Evolutionary conservation across 2,329 filamentous ascomycete genomes (phyloP), one percentile per base, ranked within the genome.

Genomic region (Alternaria alternata): DNA sequence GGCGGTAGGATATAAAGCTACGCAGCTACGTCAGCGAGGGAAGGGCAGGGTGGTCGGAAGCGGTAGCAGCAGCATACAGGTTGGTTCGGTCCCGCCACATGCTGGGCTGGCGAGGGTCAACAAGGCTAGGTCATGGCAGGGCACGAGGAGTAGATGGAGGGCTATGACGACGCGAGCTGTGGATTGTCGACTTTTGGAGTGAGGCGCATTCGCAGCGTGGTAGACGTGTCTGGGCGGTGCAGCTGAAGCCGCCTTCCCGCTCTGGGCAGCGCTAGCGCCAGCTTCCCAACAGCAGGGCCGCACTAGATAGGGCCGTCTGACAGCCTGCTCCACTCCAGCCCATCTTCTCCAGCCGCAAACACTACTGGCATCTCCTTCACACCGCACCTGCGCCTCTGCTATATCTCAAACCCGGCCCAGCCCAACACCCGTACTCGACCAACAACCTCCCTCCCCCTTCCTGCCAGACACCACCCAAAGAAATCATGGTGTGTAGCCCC

Each of bases 41-140:
- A 54, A 54, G 30, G 63, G 34, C 63, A 59, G 59, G 58, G 61
- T 49, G 48, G 60, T 57, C 57, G 55, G 12, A 14, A 36, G 46
- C 11, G 32, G 32, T 6, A 48, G 51, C 24, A 46, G 47, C 76
- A 44, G 63, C 87, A 72, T 88, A 97, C 93, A 99, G 91, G 79
- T 98, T 99, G 72, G 95, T 99, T 82, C 95, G 91, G 86, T 99
- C 95, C 85, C 95, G 93, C 94, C 94, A 99, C 93, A 97, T 96
- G 83, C 87, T 72, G 69, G 74, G 68, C 62, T 69, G 68, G 71
- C 64, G 62, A 67, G 61, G 34, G 51, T 60, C 63, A 63, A 66
- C 30, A 66, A 59, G 54, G 59, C 69, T 73, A 70, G 72, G 64
- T 70, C 73, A 77, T 78, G 72, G 64, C 71, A 69, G 44, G 59